These are phyloP conservation scores for Arthrobotrys sinensis DNA, from an alignment of 2,329 filamentous ascomycete species.

Conservation along the genomic window DNA sequence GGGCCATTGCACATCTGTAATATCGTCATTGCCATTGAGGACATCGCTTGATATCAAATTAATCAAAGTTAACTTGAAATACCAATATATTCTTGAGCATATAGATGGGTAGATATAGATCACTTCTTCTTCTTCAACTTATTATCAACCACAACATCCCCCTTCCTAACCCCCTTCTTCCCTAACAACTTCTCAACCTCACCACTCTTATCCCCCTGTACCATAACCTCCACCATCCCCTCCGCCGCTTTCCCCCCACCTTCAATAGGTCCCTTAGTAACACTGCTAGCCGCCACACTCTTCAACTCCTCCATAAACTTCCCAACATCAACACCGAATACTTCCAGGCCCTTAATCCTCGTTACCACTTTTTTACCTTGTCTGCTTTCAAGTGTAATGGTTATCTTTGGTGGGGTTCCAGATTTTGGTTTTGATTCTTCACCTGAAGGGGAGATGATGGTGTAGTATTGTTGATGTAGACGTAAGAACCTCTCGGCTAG, in stretches of 20 bases:
- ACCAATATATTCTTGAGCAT: too few relatives aligned
- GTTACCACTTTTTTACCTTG: constrained; percentile 78
- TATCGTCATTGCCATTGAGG: too few relatives aligned
- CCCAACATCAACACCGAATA: constrained; percentile 75
- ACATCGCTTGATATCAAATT: too few relatives aligned
- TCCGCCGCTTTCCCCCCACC: constrained; percentile 76
- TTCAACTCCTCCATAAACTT: constrained; percentile 77
- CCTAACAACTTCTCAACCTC: constrained; percentile 75
- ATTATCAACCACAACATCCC: constrained; percentile 78
- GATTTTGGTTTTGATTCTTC: constrained; percentile 74
- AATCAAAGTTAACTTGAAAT: background rate
- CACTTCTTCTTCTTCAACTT: constrained; percentile 76
- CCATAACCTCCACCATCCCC: constrained; percentile 76
- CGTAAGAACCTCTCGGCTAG: constrained; percentile 75
- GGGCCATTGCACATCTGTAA: too few relatives aligned
- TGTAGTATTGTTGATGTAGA: constrained; percentile 73
- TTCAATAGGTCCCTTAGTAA: constrained; percentile 75
- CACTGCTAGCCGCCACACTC: constrained; percentile 78
- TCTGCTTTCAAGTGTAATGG: constrained; percentile 76
- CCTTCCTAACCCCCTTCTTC: constrained; percentile 74
- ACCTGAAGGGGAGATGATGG: constrained; percentile 72
- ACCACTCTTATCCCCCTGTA: constrained; percentile 78
- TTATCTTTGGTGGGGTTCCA: constrained; percentile 75
- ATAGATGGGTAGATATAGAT: background rate
- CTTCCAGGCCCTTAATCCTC: constrained; percentile 75